Evolutionary conservation across 2,329 filamentous ascomycete species (phyloP).

Genomic region (Aspergillus thermomutatus): DNA sequence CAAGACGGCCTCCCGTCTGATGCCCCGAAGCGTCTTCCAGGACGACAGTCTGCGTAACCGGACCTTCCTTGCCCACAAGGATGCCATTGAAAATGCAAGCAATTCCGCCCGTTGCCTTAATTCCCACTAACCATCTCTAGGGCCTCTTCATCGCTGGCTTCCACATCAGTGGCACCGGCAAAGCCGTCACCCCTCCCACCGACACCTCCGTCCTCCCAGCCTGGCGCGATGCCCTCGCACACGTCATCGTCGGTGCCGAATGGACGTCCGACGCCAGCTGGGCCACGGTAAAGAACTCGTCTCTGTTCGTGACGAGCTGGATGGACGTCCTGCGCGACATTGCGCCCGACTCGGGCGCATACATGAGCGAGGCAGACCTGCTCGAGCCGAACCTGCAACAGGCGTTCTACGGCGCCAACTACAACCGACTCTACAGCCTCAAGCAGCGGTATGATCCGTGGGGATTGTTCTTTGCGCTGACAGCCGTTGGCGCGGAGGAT

Average conservation of each 20-base stretch:
- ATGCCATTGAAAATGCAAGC: constrained; percentile 24
- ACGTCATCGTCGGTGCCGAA: constrained; percentile 21
- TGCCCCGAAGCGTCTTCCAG: constrained; percentile 35
- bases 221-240: constrained; percentile 22
- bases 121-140: constrained; percentile 1
- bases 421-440: constrained; percentile 30
- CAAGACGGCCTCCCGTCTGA: constrained; percentile 31
- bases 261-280: constrained; percentile 26
- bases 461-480: constrained; percentile 48
- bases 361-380: constrained; percentile 51
- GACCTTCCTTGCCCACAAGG: constrained; percentile 25
- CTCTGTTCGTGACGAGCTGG: constrained; percentile 16
- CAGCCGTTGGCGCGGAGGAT: constrained; percentile 52
- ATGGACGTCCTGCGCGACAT: constrained; percentile 21
- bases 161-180: constrained; percentile 20
- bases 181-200: constrained; percentile 13
- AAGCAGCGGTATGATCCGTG: constrained; percentile 53
- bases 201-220: constrained; percentile 23
- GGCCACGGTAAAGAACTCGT: constrained; percentile 27
- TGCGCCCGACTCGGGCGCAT: constrained; percentile 22
- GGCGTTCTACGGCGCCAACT: constrained; percentile 29
- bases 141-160: constrained; percentile 21
- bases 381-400: constrained; percentile 30
- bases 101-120: constrained; percentile 8
- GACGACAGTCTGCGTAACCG: constrained; percentile 20